Conservation (phyloP, 2,329 filamentous ascomycete species). For the Sporothrix protearum region DNA sequence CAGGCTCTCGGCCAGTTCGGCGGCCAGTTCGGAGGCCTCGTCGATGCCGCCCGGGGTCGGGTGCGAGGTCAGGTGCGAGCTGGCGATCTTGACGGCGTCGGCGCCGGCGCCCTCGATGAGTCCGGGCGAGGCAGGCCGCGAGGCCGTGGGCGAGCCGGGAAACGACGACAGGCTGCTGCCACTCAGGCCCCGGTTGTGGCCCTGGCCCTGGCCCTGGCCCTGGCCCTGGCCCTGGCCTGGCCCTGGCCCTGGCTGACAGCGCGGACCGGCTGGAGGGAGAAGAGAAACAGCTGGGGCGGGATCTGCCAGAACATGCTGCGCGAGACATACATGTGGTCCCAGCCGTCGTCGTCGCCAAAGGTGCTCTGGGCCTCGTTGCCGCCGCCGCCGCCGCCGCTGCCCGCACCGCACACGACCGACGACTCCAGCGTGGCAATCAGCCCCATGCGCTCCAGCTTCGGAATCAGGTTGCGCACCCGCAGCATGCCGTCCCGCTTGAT, state of each 20-base stretch:
- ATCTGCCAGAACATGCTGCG: conserved; percentile 87
- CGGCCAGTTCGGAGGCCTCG: conserved; percentile 20
- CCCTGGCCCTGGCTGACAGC: too few species aligned
- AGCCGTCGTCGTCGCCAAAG: conserved; percentile 54
- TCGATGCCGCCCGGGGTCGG: background rate
- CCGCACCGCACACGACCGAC: conserved; percentile 53
- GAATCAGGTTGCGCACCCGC: conserved; percentile 74
- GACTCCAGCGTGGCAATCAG: conserved; percentile 74
- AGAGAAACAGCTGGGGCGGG: conserved; percentile 80
- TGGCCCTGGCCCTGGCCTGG: conserved; percentile 24
- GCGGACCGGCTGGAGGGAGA: conserved; percentile 67
- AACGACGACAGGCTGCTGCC: conserved; percentile 34
- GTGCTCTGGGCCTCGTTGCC: background rate
- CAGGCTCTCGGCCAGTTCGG: background rate
- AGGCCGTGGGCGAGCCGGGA: conserved; percentile 51
- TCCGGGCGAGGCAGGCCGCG: conserved; percentile 53
- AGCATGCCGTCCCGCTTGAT: conserved; percentile 87
- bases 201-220: conserved; percentile 19
- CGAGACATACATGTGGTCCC: conserved; percentile 78
- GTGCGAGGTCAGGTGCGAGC: too few species aligned
- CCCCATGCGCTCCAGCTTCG: conserved; percentile 92
- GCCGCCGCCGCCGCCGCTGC: conserved; percentile 45
- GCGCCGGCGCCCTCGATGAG: conserved; percentile 1
- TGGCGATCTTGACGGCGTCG: background rate
- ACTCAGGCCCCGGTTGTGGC: background rate